Conservation (phyloP, 1,139 yeast genomes). For the Taphrina sp. region DNA sequence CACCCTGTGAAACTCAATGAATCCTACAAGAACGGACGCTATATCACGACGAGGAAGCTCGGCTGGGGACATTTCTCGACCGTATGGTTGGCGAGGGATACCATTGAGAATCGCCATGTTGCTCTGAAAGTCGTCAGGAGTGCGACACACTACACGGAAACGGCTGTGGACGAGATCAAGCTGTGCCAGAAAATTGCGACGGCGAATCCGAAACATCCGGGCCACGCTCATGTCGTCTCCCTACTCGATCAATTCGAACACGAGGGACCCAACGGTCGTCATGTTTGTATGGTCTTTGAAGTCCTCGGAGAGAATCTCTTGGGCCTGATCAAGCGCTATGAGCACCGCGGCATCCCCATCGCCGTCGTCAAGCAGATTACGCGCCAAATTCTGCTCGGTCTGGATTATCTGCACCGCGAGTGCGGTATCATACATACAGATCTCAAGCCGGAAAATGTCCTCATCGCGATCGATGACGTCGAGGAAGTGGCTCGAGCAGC, state of each 20-base stretch:
- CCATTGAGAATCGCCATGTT: constrained; percentile 56
- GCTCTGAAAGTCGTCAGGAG: constrained; percentile 84
- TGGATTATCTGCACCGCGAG: constrained; percentile 76
- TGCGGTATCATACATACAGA: constrained; percentile 94
- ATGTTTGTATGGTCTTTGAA: constrained; percentile 86
- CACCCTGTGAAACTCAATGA: constrained; percentile 84
- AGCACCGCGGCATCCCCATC: constrained; percentile 70
- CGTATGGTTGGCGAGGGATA: constrained; percentile 79
- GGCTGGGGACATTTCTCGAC: constrained; percentile 95
- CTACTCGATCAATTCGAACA: constrained; percentile 74
- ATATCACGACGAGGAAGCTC: constrained; percentile 68
- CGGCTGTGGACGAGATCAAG: constrained; percentile 81
- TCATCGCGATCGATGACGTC: constrained; percentile 75
- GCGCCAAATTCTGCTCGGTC: constrained; percentile 68
- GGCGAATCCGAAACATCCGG: constrained; percentile 63
- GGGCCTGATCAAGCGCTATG: constrained; percentile 64
- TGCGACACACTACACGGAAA: constrained; percentile 66
- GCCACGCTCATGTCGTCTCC: constrained; percentile 66
- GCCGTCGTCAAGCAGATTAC: constrained; percentile 76
- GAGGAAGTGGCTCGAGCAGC: constrained; percentile 62
- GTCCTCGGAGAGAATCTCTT: constrained; percentile 79
- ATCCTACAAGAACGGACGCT: constrained; percentile 55
- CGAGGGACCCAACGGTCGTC: constrained; percentile 75
- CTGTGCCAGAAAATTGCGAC: constrained; percentile 53
- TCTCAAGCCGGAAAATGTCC: constrained; percentile 84